Evolutionary conservation across 768 basidiomycete genomes (phyloP).

Genomic region (Terana coerulea): DNA sequence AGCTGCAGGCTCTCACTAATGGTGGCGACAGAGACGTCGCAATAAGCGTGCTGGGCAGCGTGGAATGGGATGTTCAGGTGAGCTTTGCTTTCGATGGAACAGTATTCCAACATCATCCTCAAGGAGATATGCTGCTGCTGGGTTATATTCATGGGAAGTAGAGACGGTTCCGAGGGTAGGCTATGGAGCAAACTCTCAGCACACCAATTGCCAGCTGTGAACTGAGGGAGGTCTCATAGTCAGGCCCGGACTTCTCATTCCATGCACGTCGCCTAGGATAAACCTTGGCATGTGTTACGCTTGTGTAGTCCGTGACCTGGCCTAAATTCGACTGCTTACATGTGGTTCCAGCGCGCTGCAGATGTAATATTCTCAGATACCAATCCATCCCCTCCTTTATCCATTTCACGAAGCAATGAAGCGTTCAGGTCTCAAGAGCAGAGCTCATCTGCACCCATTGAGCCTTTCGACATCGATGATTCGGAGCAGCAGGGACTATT

Average conservation of each 20-base stretch:
- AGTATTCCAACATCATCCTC: too few species aligned
- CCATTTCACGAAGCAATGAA: slow-evolving; percentile 6
- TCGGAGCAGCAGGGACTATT: slow-evolving; percentile 33
- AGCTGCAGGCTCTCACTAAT: slow-evolving; percentile 56
- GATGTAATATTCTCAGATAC: slow-evolving; percentile 56
- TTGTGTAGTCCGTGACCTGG: too few species aligned
- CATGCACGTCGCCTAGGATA: too few species aligned
- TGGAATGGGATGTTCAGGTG: slow-evolving; percentile 72
- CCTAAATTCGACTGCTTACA: too few species aligned
- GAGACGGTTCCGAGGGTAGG: too few species aligned
- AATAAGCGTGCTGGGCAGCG: slow-evolving; percentile 53
- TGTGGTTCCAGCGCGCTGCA: slow-evolving; percentile 50
- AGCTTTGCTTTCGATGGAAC: slow-evolving; percentile 17
- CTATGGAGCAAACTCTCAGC: too few species aligned
- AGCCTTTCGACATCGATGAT: slow-evolving; percentile 52
- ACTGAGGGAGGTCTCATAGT: too few species aligned
- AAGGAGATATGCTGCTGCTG: too few species aligned
- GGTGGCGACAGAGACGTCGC: slow-evolving; percentile 60
- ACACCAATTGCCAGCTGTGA: too few species aligned
- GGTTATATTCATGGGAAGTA: too few species aligned
- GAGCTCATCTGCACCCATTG: slow-evolving; percentile 21
- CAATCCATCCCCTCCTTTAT: slow-evolving; percentile 16
- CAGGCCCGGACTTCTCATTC: too few species aligned
- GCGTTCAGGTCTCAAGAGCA: slow-evolving; percentile 18
- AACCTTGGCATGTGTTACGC: too few species aligned